A percentile compares a stretch with the other conserved stretches of the same genome.
These are phyloP conservation scores for Pharus latifolius DNA, from an alignment of 176 grass and related monocot species.

Conservation along the genomic window DNA sequence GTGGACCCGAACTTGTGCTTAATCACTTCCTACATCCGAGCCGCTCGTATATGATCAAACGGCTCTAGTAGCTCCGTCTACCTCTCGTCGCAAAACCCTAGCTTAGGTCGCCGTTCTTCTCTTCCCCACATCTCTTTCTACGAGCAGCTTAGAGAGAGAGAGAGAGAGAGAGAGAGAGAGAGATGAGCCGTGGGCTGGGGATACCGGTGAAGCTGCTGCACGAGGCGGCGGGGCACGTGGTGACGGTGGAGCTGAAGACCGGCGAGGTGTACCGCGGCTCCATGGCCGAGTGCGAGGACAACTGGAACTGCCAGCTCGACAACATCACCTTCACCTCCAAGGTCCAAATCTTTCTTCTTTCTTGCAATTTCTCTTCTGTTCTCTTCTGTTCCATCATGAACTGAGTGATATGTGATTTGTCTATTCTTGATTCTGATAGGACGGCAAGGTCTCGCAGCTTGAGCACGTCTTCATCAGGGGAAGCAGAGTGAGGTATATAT, in stretches of 20 bases:
- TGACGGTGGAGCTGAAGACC: slow-evolving; percentile 91
- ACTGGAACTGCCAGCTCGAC: slow-evolving; percentile 57
- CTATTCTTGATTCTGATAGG: slow-evolving; percentile 2
- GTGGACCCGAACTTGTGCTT: too few relatives aligned
- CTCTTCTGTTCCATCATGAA: not conserved
- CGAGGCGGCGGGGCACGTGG: slow-evolving; percentile 82
- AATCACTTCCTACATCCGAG: too few relatives aligned
- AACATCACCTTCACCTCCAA: slow-evolving; percentile 47
- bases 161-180: too few relatives aligned
- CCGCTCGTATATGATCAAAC: too few relatives aligned
- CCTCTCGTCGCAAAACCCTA: too few relatives aligned
- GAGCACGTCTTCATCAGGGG: slow-evolving; percentile 57
- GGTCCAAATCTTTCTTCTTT: not conserved
- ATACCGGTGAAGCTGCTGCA: slow-evolving; percentile 95
- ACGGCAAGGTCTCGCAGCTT: slow-evolving; percentile 53
- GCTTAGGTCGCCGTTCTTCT: too few relatives aligned
- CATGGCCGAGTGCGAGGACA: slow-evolving; percentile 52
- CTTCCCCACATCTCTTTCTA: too few relatives aligned
- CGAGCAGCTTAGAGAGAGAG: too few relatives aligned
- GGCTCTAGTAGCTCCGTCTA: too few relatives aligned
- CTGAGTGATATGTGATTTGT: not conserved
- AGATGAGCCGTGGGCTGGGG: slow-evolving; percentile 83
- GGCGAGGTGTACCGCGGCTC: slow-evolving; percentile 51
- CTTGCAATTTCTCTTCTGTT: too few relatives aligned
- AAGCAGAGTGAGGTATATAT: slow-evolving; percentile 54